phyloP scores from a whole-genome alignment of 2,329 filamentous ascomycete species.

The Exophiala mesophila region DNA sequence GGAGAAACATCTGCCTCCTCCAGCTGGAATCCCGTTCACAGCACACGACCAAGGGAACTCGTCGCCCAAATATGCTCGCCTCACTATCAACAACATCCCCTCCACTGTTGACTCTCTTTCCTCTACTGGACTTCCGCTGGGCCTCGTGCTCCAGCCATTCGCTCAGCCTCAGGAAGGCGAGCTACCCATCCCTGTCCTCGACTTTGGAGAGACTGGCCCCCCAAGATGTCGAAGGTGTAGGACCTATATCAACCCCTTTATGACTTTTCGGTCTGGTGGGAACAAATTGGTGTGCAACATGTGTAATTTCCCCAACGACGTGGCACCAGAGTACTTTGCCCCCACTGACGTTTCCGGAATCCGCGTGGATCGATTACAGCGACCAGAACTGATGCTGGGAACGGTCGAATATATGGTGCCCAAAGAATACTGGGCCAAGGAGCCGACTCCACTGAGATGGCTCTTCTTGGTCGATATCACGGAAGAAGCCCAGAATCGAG shows the following conservation, averaged over 20 bases:
- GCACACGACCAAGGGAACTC: conserved; percentile 96
- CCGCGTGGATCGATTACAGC: conserved; percentile 79
- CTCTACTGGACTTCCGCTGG: conserved; percentile 77
- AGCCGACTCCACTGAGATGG: conserved; percentile 81
- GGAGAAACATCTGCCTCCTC: conserved; percentile 86
- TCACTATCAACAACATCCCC: conserved; percentile 92
- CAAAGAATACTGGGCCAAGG: conserved; percentile 97
- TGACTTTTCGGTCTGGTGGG: conserved; percentile 90
- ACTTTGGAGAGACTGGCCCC: conserved; percentile 87
- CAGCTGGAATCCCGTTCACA: conserved; percentile 81
- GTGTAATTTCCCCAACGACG: conserved; percentile 95
- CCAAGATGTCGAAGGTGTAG: conserved; percentile 88
- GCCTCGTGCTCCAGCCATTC: conserved; percentile 81
- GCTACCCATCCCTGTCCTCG: conserved; percentile 79
- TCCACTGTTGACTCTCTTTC: conserved; percentile 72
- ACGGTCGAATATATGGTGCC: conserved; percentile 96
- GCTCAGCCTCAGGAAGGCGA: conserved; percentile 80
- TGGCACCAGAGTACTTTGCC: conserved; percentile 84
- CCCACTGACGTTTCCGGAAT: conserved; percentile 82
- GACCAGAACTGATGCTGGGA: conserved; percentile 82
- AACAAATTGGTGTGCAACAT: conserved; percentile 98
- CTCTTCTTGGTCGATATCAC: conserved; percentile 92
- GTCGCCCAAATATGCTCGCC: conserved; percentile 85
- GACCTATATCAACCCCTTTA: conserved; percentile 98
- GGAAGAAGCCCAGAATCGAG: conserved; percentile 84